Evolutionary conservation across 805 yeast species (phyloP).

Genomic region (Sugiyamaella valdiviana): DNA sequence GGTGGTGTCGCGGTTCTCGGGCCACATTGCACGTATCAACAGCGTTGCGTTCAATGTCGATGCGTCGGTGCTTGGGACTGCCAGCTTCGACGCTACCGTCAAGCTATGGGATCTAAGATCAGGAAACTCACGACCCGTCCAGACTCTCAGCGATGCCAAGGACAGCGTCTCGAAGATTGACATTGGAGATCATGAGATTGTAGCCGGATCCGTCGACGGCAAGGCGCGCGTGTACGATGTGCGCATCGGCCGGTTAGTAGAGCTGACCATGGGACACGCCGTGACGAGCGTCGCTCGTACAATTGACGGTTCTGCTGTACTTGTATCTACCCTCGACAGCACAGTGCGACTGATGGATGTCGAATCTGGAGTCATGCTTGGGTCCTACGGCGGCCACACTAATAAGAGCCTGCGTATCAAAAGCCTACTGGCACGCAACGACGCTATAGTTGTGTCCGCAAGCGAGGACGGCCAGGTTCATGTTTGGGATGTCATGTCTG

Average conservation of each 20-base stretch:
- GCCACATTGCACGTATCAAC: slow-evolving; percentile 26
- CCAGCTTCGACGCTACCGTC: slow-evolving; percentile 29
- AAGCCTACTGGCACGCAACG: slow-evolving; percentile 22
- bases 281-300: slow-evolving; percentile 22
- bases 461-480: slow-evolving; percentile 28
- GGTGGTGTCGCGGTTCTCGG: slow-evolving; percentile 20
- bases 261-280: slow-evolving; percentile 26
- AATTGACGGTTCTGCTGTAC: slow-evolving; percentile 12
- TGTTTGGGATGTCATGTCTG: slow-evolving; percentile 25
- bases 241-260: slow-evolving; percentile 25
- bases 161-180: slow-evolving; percentile 30
- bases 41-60: slow-evolving; percentile 24
- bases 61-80: slow-evolving; percentile 27
- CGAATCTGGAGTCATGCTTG: slow-evolving; percentile 23
- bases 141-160: slow-evolving; percentile 30
- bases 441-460: slow-evolving; percentile 21
- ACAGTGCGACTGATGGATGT: slow-evolving; percentile 24
- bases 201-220: slow-evolving; percentile 33
- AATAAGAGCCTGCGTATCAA: slow-evolving; percentile 23
- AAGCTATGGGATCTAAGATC: slow-evolving; percentile 32
- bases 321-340: slow-evolving; percentile 26
- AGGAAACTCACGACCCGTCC: slow-evolving; percentile 29
- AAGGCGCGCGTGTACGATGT: slow-evolving; percentile 28
- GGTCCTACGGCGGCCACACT: slow-evolving; percentile 24
- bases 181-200: slow-evolving; percentile 16